Conservation (phyloP, 805 yeast genomes). For the Ogataea trehalophila region DNA sequence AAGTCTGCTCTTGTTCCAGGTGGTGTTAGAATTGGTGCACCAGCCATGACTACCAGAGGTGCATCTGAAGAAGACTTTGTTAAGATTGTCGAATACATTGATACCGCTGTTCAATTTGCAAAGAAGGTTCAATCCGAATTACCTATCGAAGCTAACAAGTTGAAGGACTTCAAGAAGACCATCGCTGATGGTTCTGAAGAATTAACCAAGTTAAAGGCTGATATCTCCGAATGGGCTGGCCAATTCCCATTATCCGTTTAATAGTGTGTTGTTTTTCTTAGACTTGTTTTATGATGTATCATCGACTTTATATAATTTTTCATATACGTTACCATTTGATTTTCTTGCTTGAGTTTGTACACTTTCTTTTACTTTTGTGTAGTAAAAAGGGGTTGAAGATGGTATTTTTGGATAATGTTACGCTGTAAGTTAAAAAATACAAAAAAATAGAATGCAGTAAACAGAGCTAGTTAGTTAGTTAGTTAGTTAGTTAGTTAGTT, state of each 20-base stretch:
- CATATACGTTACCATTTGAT: neutral
- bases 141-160: constrained; percentile 90
- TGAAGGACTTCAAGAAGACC: constrained; percentile 90
- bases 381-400: no score
- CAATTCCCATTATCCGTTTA: constrained; percentile 67
- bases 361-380: no score
- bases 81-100: constrained; percentile 75
- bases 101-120: constrained; percentile 73
- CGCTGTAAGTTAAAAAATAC: no score
- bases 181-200: constrained; percentile 69
- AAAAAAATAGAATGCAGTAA: no score
- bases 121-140: constrained; percentile 67
- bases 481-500: no score
- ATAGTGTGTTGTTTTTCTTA: constrained; percentile 3
- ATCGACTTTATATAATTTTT: neutral
- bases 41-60: constrained; percentile 98
- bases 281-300: constrained; percentile 20
- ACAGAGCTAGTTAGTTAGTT: no score
- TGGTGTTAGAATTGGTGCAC: constrained; percentile 95
- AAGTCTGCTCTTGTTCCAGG: constrained; percentile 93
- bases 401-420: no score
- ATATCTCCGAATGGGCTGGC: constrained; percentile 89
- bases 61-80: constrained; percentile 73
- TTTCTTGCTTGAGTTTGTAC: no score
- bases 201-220: constrained; percentile 62